Evolutionary conservation across 2,329 filamentous ascomycete species (phyloP).

Genomic region (Seiridium cupressi): DNA sequence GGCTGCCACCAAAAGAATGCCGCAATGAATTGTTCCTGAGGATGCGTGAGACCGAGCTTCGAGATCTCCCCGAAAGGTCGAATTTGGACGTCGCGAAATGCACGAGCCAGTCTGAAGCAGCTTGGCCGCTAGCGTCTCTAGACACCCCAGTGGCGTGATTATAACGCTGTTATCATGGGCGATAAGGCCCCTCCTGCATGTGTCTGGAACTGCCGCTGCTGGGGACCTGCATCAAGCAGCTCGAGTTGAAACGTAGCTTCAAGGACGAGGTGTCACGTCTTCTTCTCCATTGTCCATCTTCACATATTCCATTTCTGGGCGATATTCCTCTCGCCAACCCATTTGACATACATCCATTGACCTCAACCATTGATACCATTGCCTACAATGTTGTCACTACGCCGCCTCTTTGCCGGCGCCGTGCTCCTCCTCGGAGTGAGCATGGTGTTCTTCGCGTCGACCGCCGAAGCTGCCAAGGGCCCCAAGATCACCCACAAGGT

Average conservation of each 20-base stretch:
- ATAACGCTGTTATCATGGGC: background rate
- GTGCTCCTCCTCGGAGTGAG: constrained; percentile 74
- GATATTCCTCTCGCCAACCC: constrained; percentile 4
- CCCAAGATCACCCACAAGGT: constrained; percentile 97
- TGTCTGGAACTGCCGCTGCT: background rate
- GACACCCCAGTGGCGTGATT: background rate
- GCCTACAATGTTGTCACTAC: constrained; percentile 71
- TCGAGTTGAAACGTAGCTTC: constrained; percentile 19
- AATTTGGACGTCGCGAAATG: constrained; percentile 1
- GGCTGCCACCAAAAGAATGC: background rate
- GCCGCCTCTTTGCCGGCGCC: constrained; percentile 68
- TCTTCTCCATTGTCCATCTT: background rate
- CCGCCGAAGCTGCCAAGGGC: constrained; percentile 73
- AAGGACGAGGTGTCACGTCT: constrained; percentile 10
- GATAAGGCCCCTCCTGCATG: constrained; percentile 1
- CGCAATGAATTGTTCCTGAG: background rate
- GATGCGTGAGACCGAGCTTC: background rate
- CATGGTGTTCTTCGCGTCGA: constrained; percentile 74
- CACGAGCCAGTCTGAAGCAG: background rate
- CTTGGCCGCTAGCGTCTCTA: background rate
- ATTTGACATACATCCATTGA: constrained; percentile 5
- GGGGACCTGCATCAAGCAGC: constrained; percentile 11
- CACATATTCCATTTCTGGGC: constrained; percentile 6
- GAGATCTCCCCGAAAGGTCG: background rate
- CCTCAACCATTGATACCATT: constrained; percentile 11